Evolutionary conservation across 805 yeast species (phyloP).

Genomic region (Hanseniaspora mollemarum): DNA sequence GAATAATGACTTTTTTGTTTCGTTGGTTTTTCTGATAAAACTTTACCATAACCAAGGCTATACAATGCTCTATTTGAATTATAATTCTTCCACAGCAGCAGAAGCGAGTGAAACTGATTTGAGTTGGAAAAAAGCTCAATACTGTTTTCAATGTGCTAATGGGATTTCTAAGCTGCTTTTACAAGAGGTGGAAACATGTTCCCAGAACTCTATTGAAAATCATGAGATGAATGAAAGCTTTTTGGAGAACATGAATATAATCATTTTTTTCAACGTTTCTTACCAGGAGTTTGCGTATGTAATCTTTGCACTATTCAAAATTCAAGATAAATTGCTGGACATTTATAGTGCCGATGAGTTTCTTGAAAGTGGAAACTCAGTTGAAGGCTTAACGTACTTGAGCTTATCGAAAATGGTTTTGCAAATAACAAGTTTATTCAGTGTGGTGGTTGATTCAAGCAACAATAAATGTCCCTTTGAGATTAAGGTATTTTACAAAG

Average conservation of each 20-base stretch:
- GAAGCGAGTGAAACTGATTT: neutral
- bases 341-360: neutral
- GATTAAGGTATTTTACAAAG: neutral
- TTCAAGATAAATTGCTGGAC: neutral
- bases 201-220: no score
- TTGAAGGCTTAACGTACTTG: neutral
- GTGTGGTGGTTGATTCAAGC: no score
- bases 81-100: neutral
- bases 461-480: neutral
- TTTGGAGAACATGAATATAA: neutral
- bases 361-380: neutral
- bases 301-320: neutral
- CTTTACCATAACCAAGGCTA: slow-evolving; percentile 3
- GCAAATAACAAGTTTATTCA: neutral
- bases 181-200: neutral
- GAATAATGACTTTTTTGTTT: neutral
- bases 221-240: neutral
- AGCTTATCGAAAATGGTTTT: neutral
- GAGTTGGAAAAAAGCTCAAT: neutral
- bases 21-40: neutral
- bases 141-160: slow-evolving; percentile 1
- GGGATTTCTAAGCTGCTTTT: neutral
- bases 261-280: neutral
- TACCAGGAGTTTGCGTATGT: neutral
- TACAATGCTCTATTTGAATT: neutral